Evolutionary conservation across 176 grass and related monocot genomes (phyloP).

Genomic region (Oryza meridionalis): DNA sequence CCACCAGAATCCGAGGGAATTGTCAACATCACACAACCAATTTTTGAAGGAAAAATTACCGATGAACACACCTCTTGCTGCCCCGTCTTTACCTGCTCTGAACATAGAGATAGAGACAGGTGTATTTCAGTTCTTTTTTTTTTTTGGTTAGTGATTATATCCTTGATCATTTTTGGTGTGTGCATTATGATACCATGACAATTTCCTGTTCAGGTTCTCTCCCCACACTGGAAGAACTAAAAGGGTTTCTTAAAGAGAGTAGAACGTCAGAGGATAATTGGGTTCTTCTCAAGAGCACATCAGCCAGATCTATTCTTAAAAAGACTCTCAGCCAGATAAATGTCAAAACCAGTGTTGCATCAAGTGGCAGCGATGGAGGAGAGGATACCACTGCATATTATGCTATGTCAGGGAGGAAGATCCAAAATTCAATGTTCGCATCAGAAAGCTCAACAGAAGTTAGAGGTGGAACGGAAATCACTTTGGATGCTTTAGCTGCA

Average conservation of each 20-base stretch:
- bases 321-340: conserved; percentile 37
- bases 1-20: conserved; percentile 58
- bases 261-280: conserved; percentile 53
- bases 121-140: conserved; percentile 44
- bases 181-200: conserved; percentile 14
- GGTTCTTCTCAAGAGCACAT: conserved; percentile 51
- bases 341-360: conserved; percentile 43
- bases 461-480: conserved; percentile 67
- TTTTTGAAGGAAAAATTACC: conserved; percentile 70
- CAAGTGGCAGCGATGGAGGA: conserved; percentile 38
- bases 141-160: conserved; percentile 12
- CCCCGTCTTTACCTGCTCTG: conserved; percentile 65
- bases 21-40: conserved; percentile 53
- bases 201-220: conserved; percentile 62
- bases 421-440: conserved; percentile 76
- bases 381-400: conserved; percentile 37
- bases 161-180: conserved; percentile 31
- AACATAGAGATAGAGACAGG: conserved; percentile 67
- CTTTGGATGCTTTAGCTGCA: conserved; percentile 79
- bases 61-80: conserved; percentile 52
- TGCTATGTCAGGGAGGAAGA: conserved; percentile 46
- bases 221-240: conserved; percentile 79
- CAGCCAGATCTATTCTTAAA: conserved; percentile 62
- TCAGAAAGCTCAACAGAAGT: conserved; percentile 67
- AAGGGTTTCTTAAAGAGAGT: conserved; percentile 53